These are phyloP conservation scores for Taxawa tesnikishii DNA, from an alignment of 2,329 filamentous ascomycete genomes.

Conservation along the genomic window DNA sequence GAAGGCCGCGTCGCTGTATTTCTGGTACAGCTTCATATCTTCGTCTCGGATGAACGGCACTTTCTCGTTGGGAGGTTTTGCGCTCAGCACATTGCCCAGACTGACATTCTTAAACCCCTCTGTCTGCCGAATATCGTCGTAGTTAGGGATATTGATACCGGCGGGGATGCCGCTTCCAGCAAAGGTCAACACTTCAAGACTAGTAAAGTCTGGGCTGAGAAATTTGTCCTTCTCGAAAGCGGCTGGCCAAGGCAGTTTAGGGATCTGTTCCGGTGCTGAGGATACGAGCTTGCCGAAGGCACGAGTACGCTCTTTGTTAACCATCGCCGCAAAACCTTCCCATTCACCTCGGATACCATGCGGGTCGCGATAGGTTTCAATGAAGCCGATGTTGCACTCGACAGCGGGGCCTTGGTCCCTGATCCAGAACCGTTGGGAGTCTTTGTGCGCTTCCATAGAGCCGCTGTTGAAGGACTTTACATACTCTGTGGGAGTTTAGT, in stretches of 20 bases:
- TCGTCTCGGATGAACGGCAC: slow-evolving; percentile 76
- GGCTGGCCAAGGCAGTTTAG: slow-evolving; percentile 73
- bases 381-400: slow-evolving; percentile 41
- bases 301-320: slow-evolving; percentile 81
- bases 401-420: slow-evolving; percentile 38
- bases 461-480: slow-evolving; percentile 38
- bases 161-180: slow-evolving; percentile 47
- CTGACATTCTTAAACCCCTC: slow-evolving; percentile 91
- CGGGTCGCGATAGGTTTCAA: slow-evolving; percentile 44
- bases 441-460: slow-evolving; percentile 36
- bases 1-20: slow-evolving; percentile 76
- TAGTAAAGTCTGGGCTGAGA: slow-evolving; percentile 89
- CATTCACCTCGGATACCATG: slow-evolving; percentile 42
- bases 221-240: slow-evolving; percentile 97
- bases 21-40: slow-evolving; percentile 67
- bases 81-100: slow-evolving; percentile 81
- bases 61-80: slow-evolving; percentile 83
- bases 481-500: too few species aligned
- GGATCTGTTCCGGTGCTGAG: slow-evolving; percentile 71
- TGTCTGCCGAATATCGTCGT: slow-evolving; percentile 66
- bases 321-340: slow-evolving; percentile 44
- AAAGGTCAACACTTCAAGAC: slow-evolving; percentile 81
- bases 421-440: slow-evolving; percentile 41
- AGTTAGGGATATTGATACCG: slow-evolving; percentile 36
- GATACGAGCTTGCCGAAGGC: slow-evolving; percentile 79